phyloP scores from a whole-genome alignment of 116 monocot genomes.

The Trichopus zeylanicus region DNA sequence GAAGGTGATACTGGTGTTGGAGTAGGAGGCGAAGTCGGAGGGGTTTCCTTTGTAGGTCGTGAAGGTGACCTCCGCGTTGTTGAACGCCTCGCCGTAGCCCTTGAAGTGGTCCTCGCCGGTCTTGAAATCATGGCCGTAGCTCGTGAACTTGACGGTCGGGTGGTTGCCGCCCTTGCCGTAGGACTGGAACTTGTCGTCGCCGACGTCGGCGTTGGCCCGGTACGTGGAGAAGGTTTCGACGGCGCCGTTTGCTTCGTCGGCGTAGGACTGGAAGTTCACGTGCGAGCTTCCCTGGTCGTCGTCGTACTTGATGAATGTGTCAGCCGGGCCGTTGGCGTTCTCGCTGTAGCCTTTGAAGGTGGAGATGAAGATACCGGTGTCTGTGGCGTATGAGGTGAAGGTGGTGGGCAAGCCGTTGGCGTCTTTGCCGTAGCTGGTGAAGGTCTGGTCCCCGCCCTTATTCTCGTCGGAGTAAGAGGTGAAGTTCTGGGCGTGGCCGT shows the following conservation, averaged over 20 bases:
- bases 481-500: slow-evolving; percentile 28
- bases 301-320: slow-evolving; percentile 39
- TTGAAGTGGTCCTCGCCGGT: slow-evolving; percentile 26
- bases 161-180: slow-evolving; percentile 17
- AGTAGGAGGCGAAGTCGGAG: slow-evolving; percentile 15
- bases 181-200: slow-evolving; percentile 21
- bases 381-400: slow-evolving; percentile 39
- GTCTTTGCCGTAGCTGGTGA: slow-evolving; percentile 43
- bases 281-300: background rate
- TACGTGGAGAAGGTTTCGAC: slow-evolving; percentile 21
- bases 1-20: slow-evolving; percentile 21
- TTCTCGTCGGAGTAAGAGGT: slow-evolving; percentile 26
- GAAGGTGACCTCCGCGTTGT: slow-evolving; percentile 16
- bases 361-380: slow-evolving; percentile 35
- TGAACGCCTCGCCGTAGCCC: slow-evolving; percentile 19
- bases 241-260: slow-evolving; percentile 11
- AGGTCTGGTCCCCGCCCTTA: slow-evolving; percentile 29
- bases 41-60: slow-evolving; percentile 13
- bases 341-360: slow-evolving; percentile 36
- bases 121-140: slow-evolving; percentile 19
- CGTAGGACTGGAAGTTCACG: slow-evolving; percentile 20
- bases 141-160: slow-evolving; percentile 3
- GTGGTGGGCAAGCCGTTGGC: slow-evolving; percentile 10
- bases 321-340: slow-evolving; percentile 17
- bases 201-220: slow-evolving; percentile 12